A percentile compares a stretch with the other conserved stretches of the same genome.
These are phyloP conservation scores for Termitomyces sp. DNA, from an alignment of 1,284 basidiomycete species.

Conservation along the genomic window DNA sequence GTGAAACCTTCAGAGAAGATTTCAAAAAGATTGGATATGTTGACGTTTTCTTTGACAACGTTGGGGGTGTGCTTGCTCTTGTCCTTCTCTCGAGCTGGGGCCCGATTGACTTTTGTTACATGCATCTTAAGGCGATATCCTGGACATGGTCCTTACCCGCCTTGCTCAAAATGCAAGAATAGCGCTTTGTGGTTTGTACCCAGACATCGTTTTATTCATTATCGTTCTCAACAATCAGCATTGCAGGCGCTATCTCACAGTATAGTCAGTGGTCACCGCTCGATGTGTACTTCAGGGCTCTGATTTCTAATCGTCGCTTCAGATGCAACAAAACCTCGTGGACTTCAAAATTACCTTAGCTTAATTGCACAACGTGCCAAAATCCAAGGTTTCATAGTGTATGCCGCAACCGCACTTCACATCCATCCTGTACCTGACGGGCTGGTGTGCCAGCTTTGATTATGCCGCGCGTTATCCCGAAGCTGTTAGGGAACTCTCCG, in stretches of 20 bases:
- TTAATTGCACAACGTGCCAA: slow-evolving; percentile 75
- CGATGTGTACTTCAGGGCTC: neutral
- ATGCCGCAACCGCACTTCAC: slow-evolving; percentile 19
- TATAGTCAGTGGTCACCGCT: slow-evolving; percentile 49
- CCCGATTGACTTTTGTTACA: neutral
- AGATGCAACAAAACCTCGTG: slow-evolving; percentile 54
- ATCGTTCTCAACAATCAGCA: slow-evolving; percentile 6
- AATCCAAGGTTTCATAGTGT: slow-evolving; percentile 84
- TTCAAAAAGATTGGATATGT: slow-evolving; percentile 62
- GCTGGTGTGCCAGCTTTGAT: slow-evolving; percentile 46
- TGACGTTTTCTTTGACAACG: slow-evolving; percentile 87
- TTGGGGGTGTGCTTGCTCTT: slow-evolving; percentile 52
- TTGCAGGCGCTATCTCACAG: slow-evolving; percentile 70
- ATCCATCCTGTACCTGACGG: slow-evolving; percentile 4
- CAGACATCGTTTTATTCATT: neutral
- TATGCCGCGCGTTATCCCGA: slow-evolving; percentile 53
- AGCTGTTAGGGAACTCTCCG: slow-evolving; percentile 50
- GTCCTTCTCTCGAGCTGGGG: neutral
- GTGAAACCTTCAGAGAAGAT: slow-evolving; percentile 61
- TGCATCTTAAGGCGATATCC: slow-evolving; percentile 45
- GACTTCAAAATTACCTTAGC: slow-evolving; percentile 54
- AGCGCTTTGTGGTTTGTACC: slow-evolving; percentile 45
- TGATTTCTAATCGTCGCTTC: neutral
- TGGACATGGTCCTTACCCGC: slow-evolving; percentile 70
- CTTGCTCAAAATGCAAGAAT: slow-evolving; percentile 77